Percentiles rank a stretch among this genome's conserved stretches.
Conservation (phyloP, 2,329 filamentous ascomycete species). For the Parascedosporium putredinis region DNA sequence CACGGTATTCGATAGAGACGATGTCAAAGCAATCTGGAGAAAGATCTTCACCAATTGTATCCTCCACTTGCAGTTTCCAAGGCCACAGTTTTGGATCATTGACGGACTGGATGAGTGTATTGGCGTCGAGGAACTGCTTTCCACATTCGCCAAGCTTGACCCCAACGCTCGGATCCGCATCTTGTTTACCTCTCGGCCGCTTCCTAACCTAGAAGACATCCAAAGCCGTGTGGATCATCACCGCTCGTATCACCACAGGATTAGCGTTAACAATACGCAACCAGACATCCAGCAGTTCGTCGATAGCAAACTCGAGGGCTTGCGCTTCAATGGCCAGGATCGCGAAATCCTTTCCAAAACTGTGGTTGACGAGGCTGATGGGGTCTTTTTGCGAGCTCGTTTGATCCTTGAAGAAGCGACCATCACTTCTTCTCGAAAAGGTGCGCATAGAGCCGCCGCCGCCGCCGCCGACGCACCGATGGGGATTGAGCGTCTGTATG, state of each 20-base stretch:
- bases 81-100: neutral
- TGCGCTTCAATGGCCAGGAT: neutral
- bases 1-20: neutral
- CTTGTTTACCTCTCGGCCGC: neutral
- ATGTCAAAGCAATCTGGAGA: neutral
- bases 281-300: neutral
- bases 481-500: neutral
- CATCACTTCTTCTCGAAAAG: neutral
- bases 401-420: neutral
- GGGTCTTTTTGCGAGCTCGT: neutral
- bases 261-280: neutral
- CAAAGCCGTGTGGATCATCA: neutral
- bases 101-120: neutral
- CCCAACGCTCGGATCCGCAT: neutral
- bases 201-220: neutral
- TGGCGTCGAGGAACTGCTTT: neutral
- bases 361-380: neutral
- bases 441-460: neutral
- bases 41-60: neutral
- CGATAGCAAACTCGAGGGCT: neutral
- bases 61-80: neutral
- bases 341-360: neutral
- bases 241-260: neutral
- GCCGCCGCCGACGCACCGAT: neutral
- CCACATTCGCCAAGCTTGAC: neutral